Conservation (phyloP, 106 monocot species). For the Dendrobium huoshanense region DNA sequence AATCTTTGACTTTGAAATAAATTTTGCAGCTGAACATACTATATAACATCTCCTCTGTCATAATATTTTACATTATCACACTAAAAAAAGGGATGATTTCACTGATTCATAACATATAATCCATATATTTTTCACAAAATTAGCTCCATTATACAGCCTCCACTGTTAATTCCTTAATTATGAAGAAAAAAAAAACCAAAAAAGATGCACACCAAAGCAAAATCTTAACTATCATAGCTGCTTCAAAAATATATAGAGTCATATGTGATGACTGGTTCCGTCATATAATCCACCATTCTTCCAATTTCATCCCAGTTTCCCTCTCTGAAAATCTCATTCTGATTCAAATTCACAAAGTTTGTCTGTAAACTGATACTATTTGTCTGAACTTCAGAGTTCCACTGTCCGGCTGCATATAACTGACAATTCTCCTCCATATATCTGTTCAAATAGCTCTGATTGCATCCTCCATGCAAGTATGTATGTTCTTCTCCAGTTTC, state of each 20-base stretch:
- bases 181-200: too few relatives aligned
- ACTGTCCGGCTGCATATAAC: slow-evolving; percentile 15
- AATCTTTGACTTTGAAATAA: too few relatives aligned
- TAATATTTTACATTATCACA: too few relatives aligned
- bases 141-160: too few relatives aligned
- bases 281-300: slow-evolving; percentile 41
- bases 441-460: not conserved
- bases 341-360: slow-evolving; percentile 1
- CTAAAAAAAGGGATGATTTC: too few relatives aligned
- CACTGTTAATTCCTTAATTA: too few relatives aligned
- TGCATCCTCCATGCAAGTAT: not conserved
- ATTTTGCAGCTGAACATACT: too few relatives aligned
- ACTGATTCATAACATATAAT: too few relatives aligned
- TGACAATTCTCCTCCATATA: slow-evolving; percentile 23
- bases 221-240: not conserved
- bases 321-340: slow-evolving; percentile 19
- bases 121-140: too few relatives aligned
- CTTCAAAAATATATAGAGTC: slow-evolving; percentile 19
- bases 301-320: slow-evolving; percentile 76
- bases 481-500: slow-evolving; percentile 32
- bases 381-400: slow-evolving; percentile 5
- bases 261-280: slow-evolving; percentile 19
- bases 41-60: too few relatives aligned
- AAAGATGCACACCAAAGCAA: too few relatives aligned
- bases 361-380: not conserved